Conservation (phyloP, 495 filamentous ascomycete genomes). For the Monascus purpureus region DNA sequence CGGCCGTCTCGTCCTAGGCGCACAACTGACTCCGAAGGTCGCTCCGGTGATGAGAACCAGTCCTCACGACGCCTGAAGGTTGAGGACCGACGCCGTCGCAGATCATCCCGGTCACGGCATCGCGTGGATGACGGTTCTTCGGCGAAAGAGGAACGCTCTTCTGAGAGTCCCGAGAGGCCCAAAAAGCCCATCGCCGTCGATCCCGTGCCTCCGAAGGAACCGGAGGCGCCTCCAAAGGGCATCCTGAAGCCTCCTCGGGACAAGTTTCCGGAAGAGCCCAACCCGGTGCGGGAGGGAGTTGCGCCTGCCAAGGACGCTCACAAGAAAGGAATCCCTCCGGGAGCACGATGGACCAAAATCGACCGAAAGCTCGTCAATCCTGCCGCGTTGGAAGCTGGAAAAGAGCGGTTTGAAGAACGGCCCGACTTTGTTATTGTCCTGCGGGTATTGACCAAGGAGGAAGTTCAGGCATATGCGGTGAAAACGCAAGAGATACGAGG, state of each 20-base stretch:
- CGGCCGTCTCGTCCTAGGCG: constrained; percentile 13
- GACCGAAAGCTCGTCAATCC: constrained; percentile 72
- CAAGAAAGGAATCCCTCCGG: constrained; percentile 59
- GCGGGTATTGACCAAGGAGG: constrained; percentile 62
- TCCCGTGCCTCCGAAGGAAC: constrained; percentile 16
- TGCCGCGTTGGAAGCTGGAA: constrained; percentile 57
- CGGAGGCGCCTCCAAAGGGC: constrained; percentile 40
- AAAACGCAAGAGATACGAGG: constrained; percentile 67
- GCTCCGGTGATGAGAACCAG: constrained; percentile 4
- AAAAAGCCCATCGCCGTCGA: constrained; percentile 19
- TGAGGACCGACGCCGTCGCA: constrained; percentile 5
- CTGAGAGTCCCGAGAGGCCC: constrained; percentile 11
- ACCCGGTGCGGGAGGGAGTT: constrained; percentile 74
- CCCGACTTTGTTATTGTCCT: constrained; percentile 77
- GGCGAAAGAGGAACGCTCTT: constrained; percentile 1
- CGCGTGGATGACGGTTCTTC: constrained; percentile 2
- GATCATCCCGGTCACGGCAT: constrained; percentile 13
- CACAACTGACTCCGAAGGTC: constrained; percentile 13
- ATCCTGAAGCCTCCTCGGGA: constrained; percentile 59
- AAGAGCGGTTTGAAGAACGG: constrained; percentile 71
- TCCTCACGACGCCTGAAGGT: constrained; percentile 4
- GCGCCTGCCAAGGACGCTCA: constrained; percentile 69
- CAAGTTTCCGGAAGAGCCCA: constrained; percentile 67
- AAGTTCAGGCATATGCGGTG: constrained; percentile 66
- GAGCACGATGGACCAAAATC: constrained; percentile 83